Evolutionary conservation across 495 filamentous ascomycete genomes (phyloP), one percentile per base, ranked within the genome.

Genomic region (Penicillium manginii): DNA sequence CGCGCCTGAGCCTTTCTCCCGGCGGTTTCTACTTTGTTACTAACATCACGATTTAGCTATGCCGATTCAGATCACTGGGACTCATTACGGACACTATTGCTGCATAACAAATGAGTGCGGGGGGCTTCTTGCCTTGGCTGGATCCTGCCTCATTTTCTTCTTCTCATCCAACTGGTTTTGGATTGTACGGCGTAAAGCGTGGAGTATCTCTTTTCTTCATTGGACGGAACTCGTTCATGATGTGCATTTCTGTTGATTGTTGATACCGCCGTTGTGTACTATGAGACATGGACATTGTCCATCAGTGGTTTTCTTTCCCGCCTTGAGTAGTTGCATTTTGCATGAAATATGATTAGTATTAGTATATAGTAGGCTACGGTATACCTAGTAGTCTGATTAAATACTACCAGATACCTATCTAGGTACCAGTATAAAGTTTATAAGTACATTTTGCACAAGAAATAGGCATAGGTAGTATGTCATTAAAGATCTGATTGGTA

Each of bases 61-160:
- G 71, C 80, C 35, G 81, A 96, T 61, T 86, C 88, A 21, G 90
- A 97, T 58, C 80, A 88, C 55, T 97, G 92, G 92, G 88, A 93
- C 62, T 86, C 84, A 39, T 77, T 94, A 68, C 78, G 87, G 65
- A 96, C 83, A 55, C 87, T 96, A 59, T 61, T 94, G 18, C 83
- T 90, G 73, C 87, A 93, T 74, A 96, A 96, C 71, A 92, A 92
- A 83, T 97, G 80, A 70, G 63, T 39, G 43, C 22, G 21, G 15
- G 37, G 46, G 42, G 31, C 47, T 47, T 40, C 50, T 19, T 35
- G 43, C 59, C 39, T 18, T 47, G 19, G 4, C 18, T 39, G 26
- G 26, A 7, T 5, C 35, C 52, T 39, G 2, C 46, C 23, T 43
- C 51, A 53, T 58, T 53, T 26, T 37, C 26, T n/a, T 17, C 43